Percentiles rank a stretch among this genome's conserved stretches.
phyloP scores from a whole-genome alignment of 108 stramenopile genomes.

The Bacterosira constricta region DNA sequence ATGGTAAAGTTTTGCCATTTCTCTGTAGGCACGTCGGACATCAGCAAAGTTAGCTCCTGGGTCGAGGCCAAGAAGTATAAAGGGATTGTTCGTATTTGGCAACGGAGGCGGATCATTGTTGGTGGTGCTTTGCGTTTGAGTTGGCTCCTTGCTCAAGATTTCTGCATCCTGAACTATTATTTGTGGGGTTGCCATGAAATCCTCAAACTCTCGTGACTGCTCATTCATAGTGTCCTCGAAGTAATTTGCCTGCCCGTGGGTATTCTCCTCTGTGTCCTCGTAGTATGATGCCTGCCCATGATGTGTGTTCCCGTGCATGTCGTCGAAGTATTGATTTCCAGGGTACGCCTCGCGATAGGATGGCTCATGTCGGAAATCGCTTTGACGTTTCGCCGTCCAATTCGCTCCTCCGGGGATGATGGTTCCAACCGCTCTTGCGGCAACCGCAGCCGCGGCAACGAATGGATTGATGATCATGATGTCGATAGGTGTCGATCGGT shows the following conservation, averaged over 20 bases:
- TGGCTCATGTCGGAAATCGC: background rate
- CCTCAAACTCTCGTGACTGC: conserved; percentile 6
- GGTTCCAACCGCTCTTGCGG: background rate
- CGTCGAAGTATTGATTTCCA: background rate
- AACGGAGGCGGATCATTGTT: conserved; percentile 20
- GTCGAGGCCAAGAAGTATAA: conserved; percentile 11
- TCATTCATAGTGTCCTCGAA: background rate
- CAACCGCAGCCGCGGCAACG: conserved; percentile 5
- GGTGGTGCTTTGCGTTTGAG: background rate
- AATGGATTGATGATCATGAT: conserved; percentile 14
- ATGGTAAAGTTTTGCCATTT: conserved; percentile 25
- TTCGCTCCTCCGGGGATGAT: conserved; percentile 7
- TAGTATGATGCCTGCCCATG: too few relatives aligned
- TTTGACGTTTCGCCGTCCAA: background rate
- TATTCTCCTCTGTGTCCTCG: too few relatives aligned
- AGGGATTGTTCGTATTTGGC: conserved; percentile 21
- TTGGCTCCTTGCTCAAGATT: conserved; percentile 8
- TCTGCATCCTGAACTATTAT: conserved; percentile 4
- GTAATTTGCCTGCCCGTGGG: too few relatives aligned
- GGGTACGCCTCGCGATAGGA: background rate
- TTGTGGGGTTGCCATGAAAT: background rate
- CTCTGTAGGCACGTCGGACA: conserved; percentile 16
- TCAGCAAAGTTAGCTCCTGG: conserved; percentile 7
- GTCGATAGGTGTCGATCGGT: too few relatives aligned
- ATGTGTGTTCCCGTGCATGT: too few relatives aligned